Evolutionary conservation across 2,329 filamentous ascomycete genomes (phyloP).

Genomic region (Ascochyta viciae-villosae): DNA sequence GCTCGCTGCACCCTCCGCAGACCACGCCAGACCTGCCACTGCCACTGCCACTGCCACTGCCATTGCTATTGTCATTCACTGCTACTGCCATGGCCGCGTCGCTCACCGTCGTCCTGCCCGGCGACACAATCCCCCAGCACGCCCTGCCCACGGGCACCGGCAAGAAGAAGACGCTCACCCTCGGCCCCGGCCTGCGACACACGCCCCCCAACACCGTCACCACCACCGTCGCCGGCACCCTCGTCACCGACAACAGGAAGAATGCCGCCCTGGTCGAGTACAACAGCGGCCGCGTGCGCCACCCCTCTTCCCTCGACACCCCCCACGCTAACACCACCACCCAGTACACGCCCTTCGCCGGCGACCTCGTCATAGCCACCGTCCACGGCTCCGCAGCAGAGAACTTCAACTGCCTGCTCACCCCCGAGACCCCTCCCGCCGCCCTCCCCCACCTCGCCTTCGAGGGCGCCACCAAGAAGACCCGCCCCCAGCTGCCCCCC

Average conservation of each 20-base stretch:
- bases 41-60: no score
- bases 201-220: constrained; percentile 78
- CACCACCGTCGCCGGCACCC: constrained; percentile 70
- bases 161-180: constrained; percentile 71
- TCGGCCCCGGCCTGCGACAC: constrained; percentile 85
- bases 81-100: constrained; percentile 60
- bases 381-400: constrained; percentile 79
- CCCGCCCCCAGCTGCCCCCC: constrained; percentile 75
- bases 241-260: constrained; percentile 73
- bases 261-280: constrained; percentile 81
- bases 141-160: constrained; percentile 71
- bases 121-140: constrained; percentile 73
- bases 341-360: constrained; percentile 79
- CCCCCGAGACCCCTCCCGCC: constrained; percentile 67
- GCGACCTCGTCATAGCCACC: constrained; percentile 88
- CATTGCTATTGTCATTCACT: no score
- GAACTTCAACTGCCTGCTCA: constrained; percentile 79
- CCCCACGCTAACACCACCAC: constrained; percentile 30
- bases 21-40: no score
- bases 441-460: constrained; percentile 89
- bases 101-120: constrained; percentile 75
- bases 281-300: constrained; percentile 70
- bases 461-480: constrained; percentile 91
- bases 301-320: neutral
- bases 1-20: no score